Evolutionary conservation across 768 basidiomycete species (phyloP).

Genomic region (Hydnomerulius pinastri): DNA sequence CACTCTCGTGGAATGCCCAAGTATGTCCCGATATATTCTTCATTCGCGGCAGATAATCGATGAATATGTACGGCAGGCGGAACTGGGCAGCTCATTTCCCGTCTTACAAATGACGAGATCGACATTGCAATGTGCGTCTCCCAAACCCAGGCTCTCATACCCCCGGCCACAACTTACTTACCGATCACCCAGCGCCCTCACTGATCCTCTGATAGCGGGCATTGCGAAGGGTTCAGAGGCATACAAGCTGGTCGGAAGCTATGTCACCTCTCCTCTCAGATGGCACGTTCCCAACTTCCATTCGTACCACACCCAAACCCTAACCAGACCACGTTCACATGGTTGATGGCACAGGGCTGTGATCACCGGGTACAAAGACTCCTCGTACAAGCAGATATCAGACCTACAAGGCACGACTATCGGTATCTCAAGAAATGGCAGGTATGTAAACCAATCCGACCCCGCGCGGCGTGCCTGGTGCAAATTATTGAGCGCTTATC

Average conservation of each 20-base stretch:
- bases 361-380: slow-evolving; percentile 73
- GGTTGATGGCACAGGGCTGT: slow-evolving; percentile 68
- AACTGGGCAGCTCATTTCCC: slow-evolving; percentile 80
- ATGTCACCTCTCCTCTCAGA: slow-evolving; percentile 85
- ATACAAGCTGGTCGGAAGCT: slow-evolving; percentile 92
- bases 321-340: not conserved
- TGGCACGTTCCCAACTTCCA: slow-evolving; percentile 50
- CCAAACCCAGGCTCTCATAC: slow-evolving; percentile 2
- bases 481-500: not conserved
- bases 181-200: slow-evolving; percentile 64
- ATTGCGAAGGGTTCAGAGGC: slow-evolving; percentile 86
- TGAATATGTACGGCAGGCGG: slow-evolving; percentile 53
- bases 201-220: slow-evolving; percentile 88
- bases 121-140: slow-evolving; percentile 75
- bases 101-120: slow-evolving; percentile 73
- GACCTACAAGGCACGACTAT: slow-evolving; percentile 81
- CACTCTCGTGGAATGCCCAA: slow-evolving; percentile 86
- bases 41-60: slow-evolving; percentile 18
- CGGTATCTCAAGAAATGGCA: slow-evolving; percentile 88
- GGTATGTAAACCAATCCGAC: slow-evolving; percentile 43
- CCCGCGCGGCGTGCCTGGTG: not conserved
- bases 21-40: slow-evolving; percentile 39
- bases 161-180: slow-evolving; percentile 6
- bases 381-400: slow-evolving; percentile 65
- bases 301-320: not conserved